Evolutionary conservation across 176 grass and related monocot species (phyloP).

Genomic region (Ensete ventricosum): DNA sequence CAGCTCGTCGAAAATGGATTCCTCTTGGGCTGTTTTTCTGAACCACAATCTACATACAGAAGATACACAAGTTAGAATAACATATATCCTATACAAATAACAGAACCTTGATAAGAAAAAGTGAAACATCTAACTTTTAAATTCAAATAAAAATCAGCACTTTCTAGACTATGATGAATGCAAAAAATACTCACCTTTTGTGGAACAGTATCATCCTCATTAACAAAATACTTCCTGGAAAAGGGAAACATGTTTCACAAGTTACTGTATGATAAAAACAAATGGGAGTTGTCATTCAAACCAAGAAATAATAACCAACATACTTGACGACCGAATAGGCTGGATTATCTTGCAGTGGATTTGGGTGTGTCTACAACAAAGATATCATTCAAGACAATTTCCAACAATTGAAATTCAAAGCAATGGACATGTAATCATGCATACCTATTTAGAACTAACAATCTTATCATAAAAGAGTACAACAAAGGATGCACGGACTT

Average conservation of each 20-base stretch:
- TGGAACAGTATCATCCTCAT: conserved; percentile 12
- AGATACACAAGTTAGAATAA: not conserved
- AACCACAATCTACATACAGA: conserved; percentile 1
- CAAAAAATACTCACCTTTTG: not conserved
- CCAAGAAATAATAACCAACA: not conserved
- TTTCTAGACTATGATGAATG: not conserved
- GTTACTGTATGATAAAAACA: not conserved
- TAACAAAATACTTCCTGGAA: conserved; percentile 12
- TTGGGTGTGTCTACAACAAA: conserved; percentile 2
- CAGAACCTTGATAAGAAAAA: not conserved
- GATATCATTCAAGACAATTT: not conserved
- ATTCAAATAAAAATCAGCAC: not conserved
- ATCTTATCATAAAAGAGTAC: not conserved
- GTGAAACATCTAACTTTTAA: no score
- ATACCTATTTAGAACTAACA: not conserved
- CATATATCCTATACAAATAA: not conserved
- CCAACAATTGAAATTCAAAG: not conserved
- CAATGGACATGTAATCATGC: not conserved
- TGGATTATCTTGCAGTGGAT: conserved; percentile 18
- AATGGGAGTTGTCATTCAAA: not conserved
- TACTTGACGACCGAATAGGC: conserved; percentile 16
- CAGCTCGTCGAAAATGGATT: conserved; percentile 15
- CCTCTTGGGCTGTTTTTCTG: conserved; percentile 11
- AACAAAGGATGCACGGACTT: not conserved
- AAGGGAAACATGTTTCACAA: not conserved